Evolutionary conservation across 768 basidiomycete species (phyloP), one percentile per base, ranked within the genome.

Genomic region (Boletus reticuloceps): DNA sequence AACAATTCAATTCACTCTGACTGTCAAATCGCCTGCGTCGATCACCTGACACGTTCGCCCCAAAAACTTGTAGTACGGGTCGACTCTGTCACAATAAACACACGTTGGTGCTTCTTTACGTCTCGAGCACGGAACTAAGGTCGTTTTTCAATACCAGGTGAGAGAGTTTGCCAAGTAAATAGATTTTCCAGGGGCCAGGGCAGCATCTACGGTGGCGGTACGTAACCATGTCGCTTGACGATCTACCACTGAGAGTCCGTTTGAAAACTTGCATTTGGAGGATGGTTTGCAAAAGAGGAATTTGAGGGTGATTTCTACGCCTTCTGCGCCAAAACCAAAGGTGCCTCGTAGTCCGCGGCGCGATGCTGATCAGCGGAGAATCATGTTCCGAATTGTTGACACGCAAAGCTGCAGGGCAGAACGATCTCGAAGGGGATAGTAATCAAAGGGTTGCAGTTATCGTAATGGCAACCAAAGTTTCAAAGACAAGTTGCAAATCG

Each of bases 391-490:
- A 22, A 29, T 44, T 25, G 29, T 31, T 46, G 60, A 60, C 22
- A 37, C 34, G 22, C 12, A n/a, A 8, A 19, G 3, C 37, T 6
- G n/a, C 43, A 52, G 46, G 46, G 50, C 22, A 38, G 44, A 14
- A 12, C 12, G 38, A 16, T 39, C 53, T 53, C 14, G 14, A 49
- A 43, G 47, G 47, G 16, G 54, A 50, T 50, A n/a, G n/a, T n/a
- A 55, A 5, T 19, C 14, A 10, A 45, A 20, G 32, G 36, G 22
- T 19, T 20, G 36, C 22, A 39, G 47, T 38, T 32, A 51, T 46
- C 42, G 64, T 59, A 66, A 60, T 43, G 22, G 42, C 37, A 41
- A 55, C 45, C 17, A 38, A 34, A 20, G 59, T 62, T 64, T 65
- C 54, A 54, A 44, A 14, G 17, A n/a, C 27, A 17, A 27, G 16